Conservation (phyloP, 2,329 filamentous ascomycete genomes). For the Pseudopyricularia javanii region DNA sequence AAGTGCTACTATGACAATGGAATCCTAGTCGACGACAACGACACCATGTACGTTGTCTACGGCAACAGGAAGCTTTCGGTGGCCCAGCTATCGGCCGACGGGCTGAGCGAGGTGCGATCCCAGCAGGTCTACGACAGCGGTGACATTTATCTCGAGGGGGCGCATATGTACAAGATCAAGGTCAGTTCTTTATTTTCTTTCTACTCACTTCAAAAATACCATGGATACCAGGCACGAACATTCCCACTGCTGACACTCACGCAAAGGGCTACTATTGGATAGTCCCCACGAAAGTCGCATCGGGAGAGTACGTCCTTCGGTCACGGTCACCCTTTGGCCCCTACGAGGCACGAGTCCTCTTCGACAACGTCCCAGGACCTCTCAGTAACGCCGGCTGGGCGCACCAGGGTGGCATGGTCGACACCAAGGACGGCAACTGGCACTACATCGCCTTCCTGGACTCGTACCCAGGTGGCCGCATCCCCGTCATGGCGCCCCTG, state of each 20-base stretch:
- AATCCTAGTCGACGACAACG: slow-evolving; percentile 44
- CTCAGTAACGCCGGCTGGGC: slow-evolving; percentile 29
- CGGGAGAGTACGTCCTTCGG: slow-evolving; percentile 33
- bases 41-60: slow-evolving; percentile 46
- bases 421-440: slow-evolving; percentile 39
- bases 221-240: not conserved
- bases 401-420: slow-evolving; percentile 44
- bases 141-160: slow-evolving; percentile 32
- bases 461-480: slow-evolving; percentile 41
- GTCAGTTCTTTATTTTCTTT: not conserved
- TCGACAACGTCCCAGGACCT: slow-evolving; percentile 27
- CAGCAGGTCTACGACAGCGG: slow-evolving; percentile 29
- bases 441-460: slow-evolving; percentile 47
- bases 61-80: slow-evolving; percentile 35
- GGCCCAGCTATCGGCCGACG: slow-evolving; percentile 36
- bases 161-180: slow-evolving; percentile 44
- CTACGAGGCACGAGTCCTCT: slow-evolving; percentile 31
- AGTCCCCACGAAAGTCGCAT: slow-evolving; percentile 31
- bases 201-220: not conserved
- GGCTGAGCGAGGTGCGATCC: slow-evolving; percentile 27
- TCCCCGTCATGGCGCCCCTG: slow-evolving; percentile 44
- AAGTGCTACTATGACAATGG: slow-evolving; percentile 46
- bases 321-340: slow-evolving; percentile 37
- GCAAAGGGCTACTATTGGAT: slow-evolving; percentile 37
- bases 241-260: not conserved